Conservation (phyloP, 805 yeast species). For the Candida boidinii region DNA sequence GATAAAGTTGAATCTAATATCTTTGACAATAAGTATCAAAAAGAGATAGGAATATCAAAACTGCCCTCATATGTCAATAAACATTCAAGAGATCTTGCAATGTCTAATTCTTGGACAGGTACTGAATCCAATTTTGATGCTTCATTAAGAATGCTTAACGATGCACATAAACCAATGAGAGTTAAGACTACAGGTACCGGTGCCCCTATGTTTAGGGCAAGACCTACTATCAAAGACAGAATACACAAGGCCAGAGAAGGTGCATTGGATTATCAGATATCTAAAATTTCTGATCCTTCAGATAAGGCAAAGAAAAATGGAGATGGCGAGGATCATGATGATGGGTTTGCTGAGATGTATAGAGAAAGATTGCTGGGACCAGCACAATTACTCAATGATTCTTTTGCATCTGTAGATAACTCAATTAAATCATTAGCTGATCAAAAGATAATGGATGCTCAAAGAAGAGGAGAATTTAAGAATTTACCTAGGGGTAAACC, state of each 20-base stretch:
- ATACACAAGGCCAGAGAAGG: slow-evolving; percentile 55
- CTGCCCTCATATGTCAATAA: slow-evolving; percentile 37
- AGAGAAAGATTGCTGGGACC: slow-evolving; percentile 59
- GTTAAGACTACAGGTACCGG: slow-evolving; percentile 5
- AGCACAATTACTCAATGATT: slow-evolving; percentile 33
- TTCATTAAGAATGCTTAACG: slow-evolving; percentile 46
- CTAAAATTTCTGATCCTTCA: slow-evolving; percentile 26
- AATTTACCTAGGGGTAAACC: slow-evolving; percentile 60
- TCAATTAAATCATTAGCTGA: slow-evolving; percentile 64
- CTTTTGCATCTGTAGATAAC: slow-evolving; percentile 36
- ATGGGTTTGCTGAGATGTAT: slow-evolving; percentile 48
- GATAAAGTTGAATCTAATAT: slow-evolving; percentile 17
- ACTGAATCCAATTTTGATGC: slow-evolving; percentile 38
- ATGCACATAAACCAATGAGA: slow-evolving; percentile 33
- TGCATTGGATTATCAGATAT: slow-evolving; percentile 53
- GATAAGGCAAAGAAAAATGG: slow-evolving; percentile 10
- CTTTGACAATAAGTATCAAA: slow-evolving; percentile 31
- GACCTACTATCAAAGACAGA: slow-evolving; percentile 26
- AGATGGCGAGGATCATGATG: slow-evolving; percentile 32
- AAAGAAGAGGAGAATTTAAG: slow-evolving; percentile 59
- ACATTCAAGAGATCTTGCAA: slow-evolving; percentile 39
- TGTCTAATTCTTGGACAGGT: slow-evolving; percentile 52
- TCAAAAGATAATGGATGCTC: slow-evolving; percentile 66
- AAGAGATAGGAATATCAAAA: slow-evolving; percentile 30
- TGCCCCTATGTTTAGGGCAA: slow-evolving; percentile 9